These are phyloP conservation scores for Pseudozyma pruni DNA, from an alignment of 1,284 basidiomycete species.

Conservation along the genomic window DNA sequence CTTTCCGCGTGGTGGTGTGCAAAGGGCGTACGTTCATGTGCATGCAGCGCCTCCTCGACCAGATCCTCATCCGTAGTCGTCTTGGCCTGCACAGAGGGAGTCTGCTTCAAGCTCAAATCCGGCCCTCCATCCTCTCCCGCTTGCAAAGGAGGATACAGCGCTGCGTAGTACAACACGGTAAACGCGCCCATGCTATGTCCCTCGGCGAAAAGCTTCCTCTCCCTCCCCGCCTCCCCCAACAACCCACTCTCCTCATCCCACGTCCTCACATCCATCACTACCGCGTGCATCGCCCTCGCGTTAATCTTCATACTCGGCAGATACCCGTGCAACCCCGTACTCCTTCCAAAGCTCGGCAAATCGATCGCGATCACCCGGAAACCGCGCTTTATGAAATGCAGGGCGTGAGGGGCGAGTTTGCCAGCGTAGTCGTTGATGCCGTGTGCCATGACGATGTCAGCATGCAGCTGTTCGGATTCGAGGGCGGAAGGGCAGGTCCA, in stretches of 20 bases:
- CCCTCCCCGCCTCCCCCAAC: conserved; percentile 23
- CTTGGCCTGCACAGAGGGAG: conserved; percentile 34
- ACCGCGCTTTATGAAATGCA: conserved; percentile 69
- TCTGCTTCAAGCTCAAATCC: conserved; percentile 35
- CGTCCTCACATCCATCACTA: conserved; percentile 69
- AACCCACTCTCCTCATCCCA: conserved; percentile 45
- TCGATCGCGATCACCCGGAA: conserved; percentile 71
- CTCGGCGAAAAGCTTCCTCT: conserved; percentile 67
- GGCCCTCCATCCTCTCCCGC: conserved; percentile 35
- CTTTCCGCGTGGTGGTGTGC: conserved; percentile 21
- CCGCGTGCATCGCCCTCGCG: conserved; percentile 70
- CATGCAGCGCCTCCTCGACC: conserved; percentile 31
- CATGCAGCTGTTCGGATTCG: conserved; percentile 45
- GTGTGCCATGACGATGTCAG: conserved; percentile 61
- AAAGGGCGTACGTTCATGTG: conserved; percentile 23
- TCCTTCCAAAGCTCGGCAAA: conserved; percentile 70
- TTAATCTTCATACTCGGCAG: conserved; percentile 69
- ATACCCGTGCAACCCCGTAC: conserved; percentile 70
- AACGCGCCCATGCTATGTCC: conserved; percentile 70
- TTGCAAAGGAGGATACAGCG: conserved; percentile 58
- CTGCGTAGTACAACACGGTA: conserved; percentile 67
- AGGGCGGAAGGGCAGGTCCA: conserved; percentile 53
- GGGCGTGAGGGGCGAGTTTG: conserved; percentile 69
- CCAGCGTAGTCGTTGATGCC: conserved; percentile 66
- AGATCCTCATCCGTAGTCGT: conserved; percentile 21